Evolutionary conservation across 257 asterid species (phyloP).

Genomic region (Echium plantagineum): DNA sequence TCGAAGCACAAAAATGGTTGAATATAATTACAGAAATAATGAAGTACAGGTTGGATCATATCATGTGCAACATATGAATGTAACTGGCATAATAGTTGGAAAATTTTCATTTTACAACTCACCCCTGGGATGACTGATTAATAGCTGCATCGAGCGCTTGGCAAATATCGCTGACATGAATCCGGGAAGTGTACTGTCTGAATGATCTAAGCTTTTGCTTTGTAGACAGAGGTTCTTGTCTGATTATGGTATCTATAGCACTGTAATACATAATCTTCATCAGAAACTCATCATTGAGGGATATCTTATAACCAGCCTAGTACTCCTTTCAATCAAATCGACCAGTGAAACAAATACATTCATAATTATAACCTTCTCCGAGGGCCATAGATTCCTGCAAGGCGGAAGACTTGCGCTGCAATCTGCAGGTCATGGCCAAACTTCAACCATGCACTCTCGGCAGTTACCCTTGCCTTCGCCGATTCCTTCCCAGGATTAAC

Average conservation of each 20-base stretch:
- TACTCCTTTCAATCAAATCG: background rate
- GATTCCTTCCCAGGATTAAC: constrained; percentile 33
- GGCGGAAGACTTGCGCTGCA: constrained; percentile 64
- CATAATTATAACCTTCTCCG: constrained; percentile 60
- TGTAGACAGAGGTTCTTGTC: constrained; percentile 43
- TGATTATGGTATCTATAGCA: constrained; percentile 79
- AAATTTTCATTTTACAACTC: background rate
- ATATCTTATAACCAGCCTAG: constrained; percentile 2
- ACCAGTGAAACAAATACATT: background rate
- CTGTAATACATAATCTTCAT: constrained; percentile 22
- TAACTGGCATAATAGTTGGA: background rate
- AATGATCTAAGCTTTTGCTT: constrained; percentile 47
- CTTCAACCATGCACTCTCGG: constrained; percentile 72
- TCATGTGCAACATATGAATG: background rate
- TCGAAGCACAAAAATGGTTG: too few relatives aligned
- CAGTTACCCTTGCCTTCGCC: constrained; percentile 49
- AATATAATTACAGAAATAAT: background rate
- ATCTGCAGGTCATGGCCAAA: constrained; percentile 44
- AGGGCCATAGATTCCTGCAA: constrained; percentile 94
- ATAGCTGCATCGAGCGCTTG: constrained; percentile 75
- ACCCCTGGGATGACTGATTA: constrained; percentile 47
- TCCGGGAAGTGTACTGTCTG: constrained; percentile 58
- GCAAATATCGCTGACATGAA: constrained; percentile 83
- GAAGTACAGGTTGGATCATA: background rate
- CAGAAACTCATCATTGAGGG: background rate